Evolutionary conservation across 2,329 filamentous ascomycete species (phyloP), one percentile per base, ranked within the genome.

Genomic region (Elsinoe perseae): DNA sequence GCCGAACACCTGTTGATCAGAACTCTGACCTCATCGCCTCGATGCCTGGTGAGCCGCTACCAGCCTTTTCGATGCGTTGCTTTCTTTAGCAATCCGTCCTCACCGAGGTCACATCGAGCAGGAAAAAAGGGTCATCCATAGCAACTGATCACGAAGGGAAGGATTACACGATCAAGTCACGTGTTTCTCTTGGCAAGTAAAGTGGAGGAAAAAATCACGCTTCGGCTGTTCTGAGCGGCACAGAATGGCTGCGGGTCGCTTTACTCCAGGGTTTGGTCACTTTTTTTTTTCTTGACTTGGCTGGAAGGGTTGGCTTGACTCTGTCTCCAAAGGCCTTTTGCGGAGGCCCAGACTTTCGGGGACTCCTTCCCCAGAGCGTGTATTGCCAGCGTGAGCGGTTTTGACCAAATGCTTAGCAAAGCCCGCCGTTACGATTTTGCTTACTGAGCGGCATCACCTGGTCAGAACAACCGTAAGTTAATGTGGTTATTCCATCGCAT

Each of bases 201-300:
- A 36, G 32, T 12, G 28, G n/a, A n/a, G n/a, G n/a, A n/a, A n/a
- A n/a, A n/a, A n/a, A n/a, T n/a, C n/a, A n/a, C n/a, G n/a, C n/a
- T n/a, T n/a, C 44, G 44, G 44, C 25, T 30, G 44, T 30, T 50
- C 27, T 9, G 10, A 50, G 44, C 44, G 44, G 44, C 44, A 50
- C 32, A 23, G 44, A 27, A 32, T 30, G 16, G 27, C 18, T n/a
- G 44, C 10, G 44, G 44, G 25, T 20, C 40, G 23, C n/a, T n/a
- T 20, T 16, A 44, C 16, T 44, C 40, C 16, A 44, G 14, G 34
- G 14, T n/a, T 5, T 38, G 34, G 34, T 44, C 40, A n/a, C 21
- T 50, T 50, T 5, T 50, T 50, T 50, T 20, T 50, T 30, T 25
- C 25, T 28, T 28, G 14, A 25, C 25, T 27, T n/a, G n/a, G n/a